These are phyloP conservation scores for Cylindrotheca closterium DNA, from an alignment of 108 stramenopile genomes.

Conservation along the genomic window DNA sequence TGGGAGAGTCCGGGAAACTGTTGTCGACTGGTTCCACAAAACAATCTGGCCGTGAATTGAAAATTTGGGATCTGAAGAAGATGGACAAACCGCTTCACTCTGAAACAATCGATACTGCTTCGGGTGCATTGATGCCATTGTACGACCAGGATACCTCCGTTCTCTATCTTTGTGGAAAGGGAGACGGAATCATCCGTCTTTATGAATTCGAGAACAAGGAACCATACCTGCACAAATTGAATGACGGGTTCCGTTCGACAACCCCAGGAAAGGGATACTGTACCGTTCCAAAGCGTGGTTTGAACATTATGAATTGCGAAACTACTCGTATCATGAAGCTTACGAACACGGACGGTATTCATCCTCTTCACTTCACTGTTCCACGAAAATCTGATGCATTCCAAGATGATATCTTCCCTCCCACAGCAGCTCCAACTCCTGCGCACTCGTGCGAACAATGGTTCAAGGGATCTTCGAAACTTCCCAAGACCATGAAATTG, in stretches of 20 bases:
- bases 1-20: slow-evolving; percentile 89
- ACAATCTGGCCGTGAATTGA: slow-evolving; percentile 91
- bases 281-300: slow-evolving; percentile 95
- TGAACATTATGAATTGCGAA: slow-evolving; percentile 93
- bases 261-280: slow-evolving; percentile 95
- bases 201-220: slow-evolving; percentile 94
- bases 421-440: slow-evolving; percentile 71
- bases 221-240: slow-evolving; percentile 82
- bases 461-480: slow-evolving; percentile 85
- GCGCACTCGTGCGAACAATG: slow-evolving; percentile 94
- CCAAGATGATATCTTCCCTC: slow-evolving; percentile 98
- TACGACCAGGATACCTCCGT: slow-evolving; percentile 92
- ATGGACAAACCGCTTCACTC: slow-evolving; percentile 63
- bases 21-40: slow-evolving; percentile 92
- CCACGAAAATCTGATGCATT: slow-evolving; percentile 98
- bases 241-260: slow-evolving; percentile 93
- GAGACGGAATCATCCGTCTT: slow-evolving; percentile 97
- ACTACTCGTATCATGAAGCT: slow-evolving; percentile 94
- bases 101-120: slow-evolving; percentile 94
- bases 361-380: slow-evolving; percentile 91
- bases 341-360: slow-evolving; percentile 86
- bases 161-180: slow-evolving; percentile 98
- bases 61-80: slow-evolving; percentile 96
- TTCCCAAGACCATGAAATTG: slow-evolving; percentile 79
- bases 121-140: slow-evolving; percentile 96